Evolutionary conservation across 2,329 filamentous ascomycete species (phyloP).

Genomic region (Colletotrichum sp.): DNA sequence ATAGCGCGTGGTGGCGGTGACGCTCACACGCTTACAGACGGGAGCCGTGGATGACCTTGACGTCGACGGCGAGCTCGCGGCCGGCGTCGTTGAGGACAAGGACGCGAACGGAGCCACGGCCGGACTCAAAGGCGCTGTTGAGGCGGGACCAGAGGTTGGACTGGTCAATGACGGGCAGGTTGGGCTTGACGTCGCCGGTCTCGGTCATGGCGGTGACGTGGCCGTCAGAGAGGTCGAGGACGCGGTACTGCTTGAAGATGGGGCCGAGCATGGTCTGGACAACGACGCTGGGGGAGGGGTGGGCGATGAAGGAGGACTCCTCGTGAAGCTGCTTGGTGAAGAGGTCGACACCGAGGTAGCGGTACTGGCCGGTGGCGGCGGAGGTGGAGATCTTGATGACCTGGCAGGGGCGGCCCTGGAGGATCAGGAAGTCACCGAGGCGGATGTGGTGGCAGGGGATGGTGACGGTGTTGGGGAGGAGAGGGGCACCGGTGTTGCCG

Average conservation of each 20-base stretch:
- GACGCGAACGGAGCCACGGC: constrained; percentile 91
- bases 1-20: neutral
- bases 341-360: constrained; percentile 98
- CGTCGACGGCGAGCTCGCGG: constrained; percentile 95
- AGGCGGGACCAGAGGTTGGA: constrained; percentile 86
- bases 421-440: constrained; percentile 97
- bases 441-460: constrained; percentile 99
- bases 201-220: constrained; percentile 97
- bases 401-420: constrained; percentile 98
- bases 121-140: constrained; percentile 82
- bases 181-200: constrained; percentile 98
- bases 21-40: constrained; percentile 56
- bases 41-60: constrained; percentile 93
- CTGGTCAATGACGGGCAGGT: constrained; percentile 92
- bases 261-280: constrained; percentile 99
- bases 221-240: constrained; percentile 93
- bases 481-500: constrained; percentile 36
- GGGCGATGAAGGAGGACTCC: constrained; percentile 97
- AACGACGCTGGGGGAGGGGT: constrained; percentile 93
- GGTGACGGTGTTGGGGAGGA: constrained; percentile 83
- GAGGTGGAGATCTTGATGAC: constrained; percentile 99
- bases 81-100: constrained; percentile 94
- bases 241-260: constrained; percentile 99
- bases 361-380: constrained; percentile 97
- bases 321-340: constrained; percentile 99